Evolutionary conservation across 768 basidiomycete genomes (phyloP), one percentile per base, ranked within the genome.

Genomic region (Megacollybia marginata): DNA sequence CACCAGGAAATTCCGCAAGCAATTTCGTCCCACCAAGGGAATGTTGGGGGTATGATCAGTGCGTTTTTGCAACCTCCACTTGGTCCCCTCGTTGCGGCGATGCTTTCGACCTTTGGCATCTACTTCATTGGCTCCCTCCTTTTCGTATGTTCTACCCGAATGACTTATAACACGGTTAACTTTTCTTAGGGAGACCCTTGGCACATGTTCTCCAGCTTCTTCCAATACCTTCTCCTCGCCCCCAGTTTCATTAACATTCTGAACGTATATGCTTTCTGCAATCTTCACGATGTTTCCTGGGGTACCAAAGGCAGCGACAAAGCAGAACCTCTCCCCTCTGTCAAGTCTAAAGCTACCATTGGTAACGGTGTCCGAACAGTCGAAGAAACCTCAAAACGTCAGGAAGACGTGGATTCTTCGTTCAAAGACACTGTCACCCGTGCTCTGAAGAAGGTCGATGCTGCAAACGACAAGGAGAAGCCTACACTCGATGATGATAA

Each of bases 371-470:
- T 76, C 1, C 73, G 72, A 11, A 80, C 88, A 11, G 86, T 91
- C 9, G 88, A 90, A 58, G 89, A 90, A 51, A 79, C 80, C 0
- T 78, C 80, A 50, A 74, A 79, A 55, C 75, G 76, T 28, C 85
- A 85, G 60, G 85, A 86, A 55, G 89, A 91, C 59, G 77, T 92
- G 49, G 90, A 92, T 54, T 77, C 77, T 3, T 75, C 80, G 16
- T 92, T 92, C 74, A 86, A 88, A 66, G 84, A 86, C 58, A 89
- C 88, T 0, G 88, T 89, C 5, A 81, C 78, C 1, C 81, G 88
- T 36, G 88, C 86, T 0, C 73, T 88, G 48, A 83, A 80, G 44
- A 82, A 85, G 63, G 55, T 83, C 44, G 70, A 76, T 35, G 68
- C 67, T 42, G 73, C 74, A 53, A 78, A 83, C 31, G 75, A 54